Percentiles rank a stretch among this genome's conserved stretches.
Evolutionary conservation across 164 flowering plant species (phyloP).

Genomic region (Nelumbo lutea): DNA sequence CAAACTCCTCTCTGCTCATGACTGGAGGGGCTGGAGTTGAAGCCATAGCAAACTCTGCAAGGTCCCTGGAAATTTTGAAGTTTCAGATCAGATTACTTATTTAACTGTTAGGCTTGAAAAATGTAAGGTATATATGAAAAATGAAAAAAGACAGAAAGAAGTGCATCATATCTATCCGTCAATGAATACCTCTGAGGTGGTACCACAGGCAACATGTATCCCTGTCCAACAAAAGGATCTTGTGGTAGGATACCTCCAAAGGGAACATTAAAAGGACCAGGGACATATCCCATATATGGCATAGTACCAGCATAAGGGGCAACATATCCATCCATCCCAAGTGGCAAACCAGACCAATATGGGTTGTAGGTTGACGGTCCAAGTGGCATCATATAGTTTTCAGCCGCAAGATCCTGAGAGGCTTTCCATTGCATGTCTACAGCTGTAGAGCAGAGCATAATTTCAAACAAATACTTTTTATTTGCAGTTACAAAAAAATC

Average conservation of each 20-base stretch:
- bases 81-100: background rate
- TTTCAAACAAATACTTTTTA: too few species aligned
- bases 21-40: slow-evolving; percentile 49
- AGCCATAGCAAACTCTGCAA: slow-evolving; percentile 53
- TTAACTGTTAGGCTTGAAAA: background rate
- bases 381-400: slow-evolving; percentile 64
- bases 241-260: slow-evolving; percentile 57
- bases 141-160: background rate
- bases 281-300: slow-evolving; percentile 65
- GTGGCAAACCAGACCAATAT: slow-evolving; percentile 71
- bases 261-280: slow-evolving; percentile 61
- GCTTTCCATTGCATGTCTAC: slow-evolving; percentile 68
- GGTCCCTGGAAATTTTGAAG: slow-evolving; percentile 45
- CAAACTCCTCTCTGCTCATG: slow-evolving; percentile 88
- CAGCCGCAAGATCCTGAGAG: slow-evolving; percentile 59
- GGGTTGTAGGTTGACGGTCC: slow-evolving; percentile 61
- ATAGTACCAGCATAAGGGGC: slow-evolving; percentile 51
- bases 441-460: slow-evolving; percentile 16
- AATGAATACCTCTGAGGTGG: slow-evolving; percentile 53
- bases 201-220: slow-evolving; percentile 48
- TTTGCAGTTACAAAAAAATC: too few species aligned
- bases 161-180: background rate
- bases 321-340: slow-evolving; percentile 64
- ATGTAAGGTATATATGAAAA: background rate
- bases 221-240: slow-evolving; percentile 63